Evolutionary conservation across 2,329 filamentous ascomycete species (phyloP).

Genomic region (Xylariaceae sp.): DNA sequence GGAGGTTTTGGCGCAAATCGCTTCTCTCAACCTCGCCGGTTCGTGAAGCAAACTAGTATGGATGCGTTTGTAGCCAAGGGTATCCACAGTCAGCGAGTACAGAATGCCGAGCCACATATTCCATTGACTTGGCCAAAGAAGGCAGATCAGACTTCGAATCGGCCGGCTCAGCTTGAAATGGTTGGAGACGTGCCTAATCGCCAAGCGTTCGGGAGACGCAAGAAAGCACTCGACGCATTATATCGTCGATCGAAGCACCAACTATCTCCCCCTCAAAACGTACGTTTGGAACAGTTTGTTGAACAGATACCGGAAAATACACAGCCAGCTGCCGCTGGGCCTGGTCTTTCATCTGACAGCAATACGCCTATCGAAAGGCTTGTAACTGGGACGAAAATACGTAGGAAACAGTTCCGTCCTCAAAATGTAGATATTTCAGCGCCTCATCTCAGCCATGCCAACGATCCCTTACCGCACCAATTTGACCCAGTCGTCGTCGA

Average conservation of each 20-base stretch:
- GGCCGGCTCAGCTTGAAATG: constrained; percentile 56
- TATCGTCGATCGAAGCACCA: constrained; percentile 41
- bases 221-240: constrained; percentile 52
- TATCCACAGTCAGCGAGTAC: constrained; percentile 4
- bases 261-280: constrained; percentile 21
- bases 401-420: constrained; percentile 43
- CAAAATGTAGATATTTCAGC: constrained; percentile 45
- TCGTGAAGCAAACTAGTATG: constrained; percentile 28
- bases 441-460: constrained; percentile 49
- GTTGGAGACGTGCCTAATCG: constrained; percentile 33
- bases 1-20: constrained; percentile 14
- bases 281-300: constrained; percentile 36
- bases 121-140: constrained; percentile 3
- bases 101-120: constrained; percentile 1
- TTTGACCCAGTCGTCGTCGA: not conserved
- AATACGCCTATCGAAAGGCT: not conserved
- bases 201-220: constrained; percentile 46
- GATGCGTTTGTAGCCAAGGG: constrained; percentile 29
- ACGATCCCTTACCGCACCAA: constrained; percentile 45
- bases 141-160: constrained; percentile 19
- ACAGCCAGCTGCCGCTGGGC: not conserved
- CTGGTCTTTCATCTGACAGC: constrained; percentile 1
- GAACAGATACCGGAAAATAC: constrained; percentile 19
- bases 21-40: constrained; percentile 26
- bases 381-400: constrained; percentile 16